Evolutionary conservation across 345 rosid species (phyloP).

Genomic region (Excoecaria cochinchinensis): DNA sequence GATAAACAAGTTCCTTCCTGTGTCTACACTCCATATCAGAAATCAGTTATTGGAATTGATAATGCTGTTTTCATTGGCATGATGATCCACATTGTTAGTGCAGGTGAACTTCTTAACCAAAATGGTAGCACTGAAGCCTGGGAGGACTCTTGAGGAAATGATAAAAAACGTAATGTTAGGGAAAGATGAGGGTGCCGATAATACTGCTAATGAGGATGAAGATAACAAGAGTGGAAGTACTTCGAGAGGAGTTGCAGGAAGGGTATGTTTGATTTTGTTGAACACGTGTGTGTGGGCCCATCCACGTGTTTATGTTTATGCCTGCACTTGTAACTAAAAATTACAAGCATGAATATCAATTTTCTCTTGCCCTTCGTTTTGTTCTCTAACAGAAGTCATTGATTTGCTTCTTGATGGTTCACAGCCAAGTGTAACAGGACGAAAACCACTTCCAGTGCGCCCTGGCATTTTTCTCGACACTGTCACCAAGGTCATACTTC

Average conservation of each 20-base stretch:
- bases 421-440: slow-evolving; percentile 74
- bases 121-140: slow-evolving; percentile 83
- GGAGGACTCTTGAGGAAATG: slow-evolving; percentile 71
- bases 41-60: neutral
- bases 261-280: slow-evolving; percentile 40
- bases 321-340: neutral
- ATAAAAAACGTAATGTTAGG: slow-evolving; percentile 88
- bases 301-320: neutral
- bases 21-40: neutral
- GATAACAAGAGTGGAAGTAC: slow-evolving; percentile 25
- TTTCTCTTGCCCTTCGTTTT: neutral
- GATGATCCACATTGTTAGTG: slow-evolving; percentile 12
- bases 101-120: slow-evolving; percentile 92
- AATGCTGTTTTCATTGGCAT: neutral
- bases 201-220: slow-evolving; percentile 37
- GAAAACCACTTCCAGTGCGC: slow-evolving; percentile 84
- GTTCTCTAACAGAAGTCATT: slow-evolving; percentile 1
- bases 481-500: slow-evolving; percentile 67
- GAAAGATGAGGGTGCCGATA: slow-evolving; percentile 88
- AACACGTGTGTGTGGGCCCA: neutral
- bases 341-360: slow-evolving; percentile 8
- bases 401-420: slow-evolving; percentile 21
- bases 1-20: neutral
- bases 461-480: slow-evolving; percentile 98
- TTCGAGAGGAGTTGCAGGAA: slow-evolving; percentile 63